Base-by-base conservation (phyloP, 768 basidiomycete species). In the Serendipita sp. region DNA sequence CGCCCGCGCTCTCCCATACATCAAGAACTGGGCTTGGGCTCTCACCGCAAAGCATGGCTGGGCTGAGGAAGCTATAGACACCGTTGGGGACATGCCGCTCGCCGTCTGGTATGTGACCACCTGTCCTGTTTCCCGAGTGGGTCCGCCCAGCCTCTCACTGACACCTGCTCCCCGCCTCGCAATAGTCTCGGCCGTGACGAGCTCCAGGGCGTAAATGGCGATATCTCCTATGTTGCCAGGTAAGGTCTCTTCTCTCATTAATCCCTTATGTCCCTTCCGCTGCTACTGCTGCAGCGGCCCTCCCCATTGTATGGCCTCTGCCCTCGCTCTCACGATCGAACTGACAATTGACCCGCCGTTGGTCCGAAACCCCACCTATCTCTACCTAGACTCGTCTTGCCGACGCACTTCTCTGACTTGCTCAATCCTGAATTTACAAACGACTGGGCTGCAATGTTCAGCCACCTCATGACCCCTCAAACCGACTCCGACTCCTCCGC, bases 401-500 rank as follows among this genome's bases (percentile, higher is more conserved):
- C 56, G 10, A 35, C 56, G 13, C 24, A 60, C 56, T 60, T 60
- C 34, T 30, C 56, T 8, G 56, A 60, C 37, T 38, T 60, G 28
- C 56, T 60, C 28, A 60, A 60, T 38, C 56, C 56, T n/a, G 56
- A 60, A 60, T 60, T 60, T 38, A 60, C 56, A 60, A 28, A 60
- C 37, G 56, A 60, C 37, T 60, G 56, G 56, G 56, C 56, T 60
- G 56, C 56, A 24, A 60, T 60, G 56, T 60, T 60, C 34, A 60
- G 56, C 37, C 56, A 60, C 34, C 56, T 60, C 37, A 60, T 35
- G 56, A 32, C 18, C 18, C 28, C 28, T 3, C 56, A 28, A 24
- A 4, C 10, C 56, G 16, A 10, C 56, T 24, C 28, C 37, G 24
- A 24, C 37, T 30, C 53, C 53, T 13, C 56, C 56, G 34, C 56